phyloP scores from a whole-genome alignment of 164 flowering plant species.

The Chimonanthus salicifolius region DNA sequence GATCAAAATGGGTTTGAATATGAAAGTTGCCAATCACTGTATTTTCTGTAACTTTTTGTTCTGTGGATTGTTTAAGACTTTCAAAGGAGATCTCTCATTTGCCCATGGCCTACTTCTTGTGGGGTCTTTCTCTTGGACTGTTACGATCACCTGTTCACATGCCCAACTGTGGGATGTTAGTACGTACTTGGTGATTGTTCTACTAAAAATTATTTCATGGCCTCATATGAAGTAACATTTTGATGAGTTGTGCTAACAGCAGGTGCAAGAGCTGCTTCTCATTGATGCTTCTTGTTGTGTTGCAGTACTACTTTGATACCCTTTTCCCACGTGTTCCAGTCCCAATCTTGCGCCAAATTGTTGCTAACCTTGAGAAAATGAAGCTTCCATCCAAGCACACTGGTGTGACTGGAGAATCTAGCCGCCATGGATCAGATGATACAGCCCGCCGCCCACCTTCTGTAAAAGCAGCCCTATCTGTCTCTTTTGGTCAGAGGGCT shows the following conservation, averaged over 20 bases:
- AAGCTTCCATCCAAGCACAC: slow-evolving; percentile 76
- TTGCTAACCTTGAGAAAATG: slow-evolving; percentile 77
- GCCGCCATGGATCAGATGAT: slow-evolving; percentile 86
- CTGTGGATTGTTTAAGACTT: background rate
- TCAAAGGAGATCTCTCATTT: background rate
- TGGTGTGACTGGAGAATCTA: slow-evolving; percentile 82
- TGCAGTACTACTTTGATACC: slow-evolving; percentile 98
- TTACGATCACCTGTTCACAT: background rate
- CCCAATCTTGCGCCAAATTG: slow-evolving; percentile 77
- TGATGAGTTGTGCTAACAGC: background rate
- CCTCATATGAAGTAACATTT: background rate
- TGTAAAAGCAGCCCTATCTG: slow-evolving; percentile 97
- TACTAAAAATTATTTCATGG: background rate
- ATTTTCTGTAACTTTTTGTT: background rate
- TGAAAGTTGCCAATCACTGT: background rate
- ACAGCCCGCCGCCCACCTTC: slow-evolving; percentile 98
- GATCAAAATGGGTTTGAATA: background rate
- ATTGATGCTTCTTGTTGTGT: background rate
- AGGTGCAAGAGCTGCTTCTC: background rate
- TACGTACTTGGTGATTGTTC: background rate
- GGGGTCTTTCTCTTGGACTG: background rate
- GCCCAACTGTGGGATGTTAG: background rate
- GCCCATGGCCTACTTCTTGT: background rate
- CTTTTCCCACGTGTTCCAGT: slow-evolving; percentile 96
- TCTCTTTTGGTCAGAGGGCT: slow-evolving; percentile 99